Evolutionary conservation across 140 eudicot genomes (phyloP), one percentile per base, ranked within the genome.

Genomic region (Senecio squalidus): DNA sequence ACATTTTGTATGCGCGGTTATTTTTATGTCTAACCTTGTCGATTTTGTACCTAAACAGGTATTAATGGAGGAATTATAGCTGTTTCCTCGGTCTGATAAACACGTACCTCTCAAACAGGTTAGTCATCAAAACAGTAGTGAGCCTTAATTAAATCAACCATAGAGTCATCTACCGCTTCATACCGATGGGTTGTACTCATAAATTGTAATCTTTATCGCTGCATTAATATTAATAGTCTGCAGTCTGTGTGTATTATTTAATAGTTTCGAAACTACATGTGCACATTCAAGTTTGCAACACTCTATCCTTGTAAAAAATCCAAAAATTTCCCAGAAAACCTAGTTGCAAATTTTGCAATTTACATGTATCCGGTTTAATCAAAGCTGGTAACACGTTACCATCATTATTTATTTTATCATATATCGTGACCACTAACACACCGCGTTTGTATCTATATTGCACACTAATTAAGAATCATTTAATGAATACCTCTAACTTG

Each of bases 401-500:
- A 44, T 71, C 71, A n/a, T 33, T 62, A 54, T 55, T 43, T 40
- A 71, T 55, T 28, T 58, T 24, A 50, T 58, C 33, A n/a, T n/a
- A n/a, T 36, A 69, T 28, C 36, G 36, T 24, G 38, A 67, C 41
- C 39, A 43, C 57, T 55, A 67, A 55, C 64, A 66, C 25, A 27
- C 15, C 44, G 5, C 11, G 26, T 11, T 68, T 33, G 40, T 68
- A 58, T 70, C 76, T 43, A 62, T 62, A 62, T 52, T 26, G 58
- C 58, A 62, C 66, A 54, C 59, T 54, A 43, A 30, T 71, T 62
- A 45, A 43, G 65, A 65, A 31, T 71, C 65, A 62, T 71, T 71
- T 71, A 71, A 62, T 71, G 76, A 61, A 13, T 56, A 43, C 51
- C 65, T 62, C 58, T 62, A 62, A 40, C 70, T 43, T 66, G 3